Evolutionary conservation across 75 land plant species (phyloP), one percentile per base, ranked within the genome.

Genomic region (Sequoiadendron giganteum): DNA sequence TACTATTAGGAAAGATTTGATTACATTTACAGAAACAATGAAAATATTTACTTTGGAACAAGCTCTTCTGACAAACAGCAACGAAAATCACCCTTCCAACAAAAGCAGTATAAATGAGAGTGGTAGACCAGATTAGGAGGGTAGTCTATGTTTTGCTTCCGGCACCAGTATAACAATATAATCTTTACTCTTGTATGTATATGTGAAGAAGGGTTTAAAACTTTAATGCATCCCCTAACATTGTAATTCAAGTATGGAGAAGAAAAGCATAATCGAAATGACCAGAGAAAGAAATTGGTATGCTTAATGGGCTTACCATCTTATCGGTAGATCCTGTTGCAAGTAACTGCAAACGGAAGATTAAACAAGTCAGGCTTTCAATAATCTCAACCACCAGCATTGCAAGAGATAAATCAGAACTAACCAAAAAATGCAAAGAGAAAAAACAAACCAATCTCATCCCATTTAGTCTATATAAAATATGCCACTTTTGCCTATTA

Each of bases 241-340:
- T 25, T 47, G 48, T 43, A 40, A 82, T 45, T n/a, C 54, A 82
- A 47, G 49, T 49, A 82, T 25, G 82, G 47, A 40, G 45, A 25
- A 79, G 49, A 82, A 45, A 82, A 45, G 11, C 10, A 28, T 45
- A n/a, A 14, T 47, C n/a, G 15, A 82, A 82, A 82, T 47, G 54
- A 82, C n/a, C 32, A n/a, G 52, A 82, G 32, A 82, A 34, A 40
- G 54, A 86, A 87, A 21, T 70, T 32, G 28, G 42, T 83, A 25
- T 39, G 10, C 40, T 39, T 30, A 25, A 65, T 6, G 38, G 84
- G 84, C 84, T 55, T 92, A 96, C 99, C 96, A 87, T 98, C 88
- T 98, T 98, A 92, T 98, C 99, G 25, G 91, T 92, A 39, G 99
- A 98, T 30, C 94, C 95, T 42, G 99, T 98, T 70, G 99, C 99